Base-by-base conservation (phyloP, 1,284 basidiomycete species). In the Afroboletus lepidellus region DNA sequence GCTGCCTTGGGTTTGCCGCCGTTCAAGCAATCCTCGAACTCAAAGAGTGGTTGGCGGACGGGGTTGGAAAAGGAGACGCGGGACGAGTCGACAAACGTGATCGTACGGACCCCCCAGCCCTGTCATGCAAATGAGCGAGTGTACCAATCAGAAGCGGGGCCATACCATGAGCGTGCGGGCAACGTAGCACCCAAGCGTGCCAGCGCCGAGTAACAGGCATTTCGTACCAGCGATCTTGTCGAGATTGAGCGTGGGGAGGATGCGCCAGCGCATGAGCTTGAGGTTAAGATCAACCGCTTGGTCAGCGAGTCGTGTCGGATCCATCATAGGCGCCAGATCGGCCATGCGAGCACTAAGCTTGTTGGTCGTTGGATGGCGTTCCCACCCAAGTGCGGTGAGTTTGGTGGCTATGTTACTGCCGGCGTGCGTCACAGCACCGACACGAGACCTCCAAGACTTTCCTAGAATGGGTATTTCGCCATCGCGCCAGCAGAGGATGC, bases 211-310 rank as follows among this genome's bases (percentile, higher is more conserved):
- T 2, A 98, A 74, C 1, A 99, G 75, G 67, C 92, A 97, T 46
- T 77, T 82, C 0, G 93, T 94, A 0, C 69, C 67, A 2, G 92
- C 84, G 24, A 99, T 81, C 69, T 86, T 91, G 47, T 97, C 94
- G 8, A 99, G 78, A 58, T 98, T 81, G 41, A 99, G 83, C 0
- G 83, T 75, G 2, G 97, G 96, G 41, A 99, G 77, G 58, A 99
- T 94, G 9, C 96, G 81, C 96, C 96, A 99, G 27, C 94, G 82
- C 96, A 99, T 98, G 23, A 99, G 80, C 70, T 98, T 98, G 48
- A 99, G 76, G 66, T 99, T 99, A 30, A 99, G 77, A 70, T 98
- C 94, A 11, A 98, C 93, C 0, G 97, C 97, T 70, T 98, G 96
- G 59, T 94, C 87, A 0, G 97, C 95, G 8, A 98, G 79, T 85